Percentiles rank a stretch among this genome's conserved stretches.
phyloP scores from a whole-genome alignment of 345 rosid species.

The Bruguiera gymnorhiza region DNA sequence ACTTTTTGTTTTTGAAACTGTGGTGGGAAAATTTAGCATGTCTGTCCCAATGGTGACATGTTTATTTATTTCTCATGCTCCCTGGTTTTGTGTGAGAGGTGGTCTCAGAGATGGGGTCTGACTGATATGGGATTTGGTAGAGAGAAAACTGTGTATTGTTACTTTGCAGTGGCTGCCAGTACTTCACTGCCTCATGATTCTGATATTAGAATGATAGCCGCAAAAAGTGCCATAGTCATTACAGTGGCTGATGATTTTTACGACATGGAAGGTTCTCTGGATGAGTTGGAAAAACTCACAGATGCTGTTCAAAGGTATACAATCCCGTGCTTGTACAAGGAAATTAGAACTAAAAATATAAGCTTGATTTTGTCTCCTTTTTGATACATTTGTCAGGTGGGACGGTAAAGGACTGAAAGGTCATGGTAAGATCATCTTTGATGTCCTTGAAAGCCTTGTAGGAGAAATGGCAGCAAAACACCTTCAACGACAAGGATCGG shows the following conservation, averaged over 20 bases:
- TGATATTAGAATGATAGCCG: slow-evolving; percentile 25
- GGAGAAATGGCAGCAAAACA: slow-evolving; percentile 29
- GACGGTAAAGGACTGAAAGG: slow-evolving; percentile 44
- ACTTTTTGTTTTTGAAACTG: neutral
- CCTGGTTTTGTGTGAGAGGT: slow-evolving; percentile 30
- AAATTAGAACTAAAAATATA: no score
- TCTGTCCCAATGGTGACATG: neutral
- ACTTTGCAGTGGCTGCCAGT: slow-evolving; percentile 44
- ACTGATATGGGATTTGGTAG: slow-evolving; percentile 56
- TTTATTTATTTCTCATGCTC: neutral
- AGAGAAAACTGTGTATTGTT: slow-evolving; percentile 57
- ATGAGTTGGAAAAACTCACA: slow-evolving; percentile 44
- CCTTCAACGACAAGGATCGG: slow-evolving; percentile 25
- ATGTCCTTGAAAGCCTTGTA: slow-evolving; percentile 47
- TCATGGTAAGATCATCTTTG: slow-evolving; percentile 43
- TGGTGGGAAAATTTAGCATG: neutral
- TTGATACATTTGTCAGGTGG: slow-evolving; percentile 41
- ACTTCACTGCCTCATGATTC: slow-evolving; percentile 40
- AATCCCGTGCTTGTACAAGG: neutral
- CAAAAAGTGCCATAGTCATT: slow-evolving; percentile 46
- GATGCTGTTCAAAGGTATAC: slow-evolving; percentile 48
- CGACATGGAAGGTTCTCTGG: slow-evolving; percentile 49
- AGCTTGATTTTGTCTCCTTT: neutral
- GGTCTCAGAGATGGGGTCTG: slow-evolving; percentile 50
- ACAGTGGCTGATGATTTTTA: slow-evolving; percentile 69